These are phyloP conservation scores for Chrysoporthe cubensis DNA, from an alignment of 2,329 filamentous ascomycete genomes.

Conservation along the genomic window DNA sequence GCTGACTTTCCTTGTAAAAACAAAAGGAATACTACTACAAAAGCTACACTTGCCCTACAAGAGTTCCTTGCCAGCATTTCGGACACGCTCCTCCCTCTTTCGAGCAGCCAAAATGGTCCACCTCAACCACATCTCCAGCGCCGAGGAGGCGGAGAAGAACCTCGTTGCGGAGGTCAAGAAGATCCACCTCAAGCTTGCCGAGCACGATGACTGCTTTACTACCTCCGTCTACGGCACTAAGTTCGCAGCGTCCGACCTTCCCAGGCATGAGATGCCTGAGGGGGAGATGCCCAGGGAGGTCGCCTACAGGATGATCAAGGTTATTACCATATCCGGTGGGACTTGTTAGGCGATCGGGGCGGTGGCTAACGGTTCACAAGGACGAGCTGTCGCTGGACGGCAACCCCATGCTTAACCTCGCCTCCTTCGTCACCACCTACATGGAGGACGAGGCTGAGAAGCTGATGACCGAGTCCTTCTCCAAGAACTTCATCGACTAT, in stretches of 20 bases:
- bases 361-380: conserved; percentile 29
- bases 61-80: background rate
- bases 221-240: conserved; percentile 86
- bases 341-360: background rate
- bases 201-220: conserved; percentile 64
- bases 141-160: conserved; percentile 35
- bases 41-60: background rate
- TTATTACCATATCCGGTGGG: background rate
- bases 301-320: conserved; percentile 93
- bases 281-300: conserved; percentile 87
- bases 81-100: background rate
- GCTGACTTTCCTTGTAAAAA: background rate
- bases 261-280: conserved; percentile 85
- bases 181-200: conserved; percentile 52
- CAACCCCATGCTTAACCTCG: conserved; percentile 85
- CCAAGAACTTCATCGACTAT: conserved; percentile 95
- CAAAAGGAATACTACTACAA: background rate
- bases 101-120: conserved; percentile 52
- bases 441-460: conserved; percentile 94
- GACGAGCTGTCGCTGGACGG: conserved; percentile 91
- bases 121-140: conserved; percentile 47
- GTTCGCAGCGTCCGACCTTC: conserved; percentile 81
- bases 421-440: conserved; percentile 85
- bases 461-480: conserved; percentile 89
- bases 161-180: conserved; percentile 46